Evolutionary conservation across 495 filamentous ascomycete species (phyloP), one percentile per base, ranked within the genome.

Genomic region (Baudoinia panamericana): DNA sequence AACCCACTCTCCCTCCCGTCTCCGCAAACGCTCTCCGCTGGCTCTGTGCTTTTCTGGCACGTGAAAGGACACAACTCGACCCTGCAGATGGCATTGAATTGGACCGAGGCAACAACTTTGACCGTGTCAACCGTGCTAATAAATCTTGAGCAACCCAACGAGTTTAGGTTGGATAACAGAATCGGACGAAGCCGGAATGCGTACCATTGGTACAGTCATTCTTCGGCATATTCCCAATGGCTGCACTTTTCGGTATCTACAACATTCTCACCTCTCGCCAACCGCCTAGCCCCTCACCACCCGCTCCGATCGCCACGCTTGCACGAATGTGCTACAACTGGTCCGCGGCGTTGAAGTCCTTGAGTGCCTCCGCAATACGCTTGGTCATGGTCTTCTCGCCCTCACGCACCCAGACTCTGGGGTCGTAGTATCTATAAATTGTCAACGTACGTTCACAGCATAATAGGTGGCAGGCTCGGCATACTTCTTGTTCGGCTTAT

Each of bases 301-400:
- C 7, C 30, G 30, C 30, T 15, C 8, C 17, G 8, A 18, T 15
- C 17, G 9, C 9, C 8, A 15, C 30, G 9, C 9, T 18, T 13
- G 17, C 30, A 8, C 6, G 7, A n/a, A 33, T 7, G 9, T 33
- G 9, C 24, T 85, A 96, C 61, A 95, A 64, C 65, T 88, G 73
- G 55, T 72, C 73, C 52, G 84, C 72, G 47, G 86, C 77, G 66
- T 88, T 86, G 76, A 97, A 97, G 66, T 94, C 90, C 48, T 76
- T 67, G 39, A 99, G 75, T 25, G 76, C 85, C 55, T 78, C 76
- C 59, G 73, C 61, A 30, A 94, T 76, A 56, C 88, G 79, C 48
- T 71, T 68, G 51, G 70, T 75, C 88, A 95, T 96, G 56, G 80
- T 90, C 77, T 94, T 90, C 75, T 96, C 88, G 55, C 88, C 88